A percentile compares a stretch with the other conserved stretches of the same genome.
Evolutionary conservation across 2,329 filamentous ascomycete species (phyloP).

Genomic region (Trichophyton simii): DNA sequence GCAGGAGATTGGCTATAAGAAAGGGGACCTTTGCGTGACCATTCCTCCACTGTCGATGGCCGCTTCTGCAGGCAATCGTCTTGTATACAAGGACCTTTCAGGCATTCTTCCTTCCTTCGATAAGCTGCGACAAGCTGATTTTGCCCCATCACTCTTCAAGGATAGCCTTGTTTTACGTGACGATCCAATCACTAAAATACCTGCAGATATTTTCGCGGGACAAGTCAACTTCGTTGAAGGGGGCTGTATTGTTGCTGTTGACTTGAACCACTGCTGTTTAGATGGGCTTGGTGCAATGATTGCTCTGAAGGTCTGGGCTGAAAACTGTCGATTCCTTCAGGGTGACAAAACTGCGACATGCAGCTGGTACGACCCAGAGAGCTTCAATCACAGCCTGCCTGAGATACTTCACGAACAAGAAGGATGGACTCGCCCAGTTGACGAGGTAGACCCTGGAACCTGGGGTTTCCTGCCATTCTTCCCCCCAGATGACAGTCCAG

Average conservation of each 20-base stretch:
- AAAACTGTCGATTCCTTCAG: slow-evolving; percentile 3
- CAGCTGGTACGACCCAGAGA: slow-evolving; percentile 3
- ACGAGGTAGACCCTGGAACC: neutral
- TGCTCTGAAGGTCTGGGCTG: neutral
- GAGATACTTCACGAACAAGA: slow-evolving; percentile 2
- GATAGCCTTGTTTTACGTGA: slow-evolving; percentile 3
- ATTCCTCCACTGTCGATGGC: slow-evolving; percentile 1
- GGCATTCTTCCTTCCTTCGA: neutral
- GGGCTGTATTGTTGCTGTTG: slow-evolving; percentile 2
- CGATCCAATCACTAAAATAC: slow-evolving; percentile 1
- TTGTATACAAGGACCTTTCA: slow-evolving; percentile 1
- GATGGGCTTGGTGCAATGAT: slow-evolving; percentile 2
- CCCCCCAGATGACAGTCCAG: neutral
- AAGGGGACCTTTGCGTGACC: slow-evolving; percentile 2
- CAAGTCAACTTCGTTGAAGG: slow-evolving; percentile 2
- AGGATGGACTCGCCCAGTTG: neutral
- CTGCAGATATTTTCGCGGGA: slow-evolving; percentile 2
- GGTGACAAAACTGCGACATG: slow-evolving; percentile 3
- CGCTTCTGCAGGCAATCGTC: neutral
- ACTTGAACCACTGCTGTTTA: slow-evolving; percentile 4
- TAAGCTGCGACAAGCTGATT: neutral
- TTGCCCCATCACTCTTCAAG: neutral
- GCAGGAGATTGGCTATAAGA: slow-evolving; percentile 1
- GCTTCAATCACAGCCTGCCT: slow-evolving; percentile 1
- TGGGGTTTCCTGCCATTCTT: slow-evolving; percentile 5